Percentiles rank a stretch among this genome's conserved stretches.
Conservation (phyloP, 2,329 filamentous ascomycete species). For the Aspergillaceae sp. region DNA sequence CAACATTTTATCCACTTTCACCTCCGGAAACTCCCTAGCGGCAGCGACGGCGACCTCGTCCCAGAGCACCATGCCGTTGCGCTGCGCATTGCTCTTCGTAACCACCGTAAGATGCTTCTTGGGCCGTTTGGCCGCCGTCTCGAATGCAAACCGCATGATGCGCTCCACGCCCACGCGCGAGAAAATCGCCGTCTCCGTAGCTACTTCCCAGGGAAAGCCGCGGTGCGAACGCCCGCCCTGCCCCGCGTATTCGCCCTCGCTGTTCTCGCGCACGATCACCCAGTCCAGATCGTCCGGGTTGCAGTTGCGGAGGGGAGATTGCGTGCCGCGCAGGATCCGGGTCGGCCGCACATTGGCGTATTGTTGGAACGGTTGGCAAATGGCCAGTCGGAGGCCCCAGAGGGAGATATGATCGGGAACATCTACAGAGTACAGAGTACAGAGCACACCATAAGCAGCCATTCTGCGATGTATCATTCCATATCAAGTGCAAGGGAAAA, state of each 20-base stretch:
- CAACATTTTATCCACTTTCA: constrained; percentile 56
- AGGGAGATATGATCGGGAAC: constrained; percentile 55
- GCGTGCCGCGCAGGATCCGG: constrained; percentile 44
- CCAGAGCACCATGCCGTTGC: constrained; percentile 62
- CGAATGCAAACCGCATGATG: constrained; percentile 56
- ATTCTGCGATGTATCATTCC: no score
- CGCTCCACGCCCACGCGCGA: constrained; percentile 52
- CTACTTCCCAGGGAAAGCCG: constrained; percentile 51
- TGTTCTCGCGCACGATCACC: constrained; percentile 60
- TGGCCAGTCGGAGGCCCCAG: constrained; percentile 48
- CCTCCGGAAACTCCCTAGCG: constrained; percentile 51
- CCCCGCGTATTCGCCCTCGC: constrained; percentile 58
- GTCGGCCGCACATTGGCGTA: constrained; percentile 51
- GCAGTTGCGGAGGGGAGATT: constrained; percentile 48
- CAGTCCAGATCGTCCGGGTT: constrained; percentile 54
- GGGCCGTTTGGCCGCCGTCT: constrained; percentile 49
- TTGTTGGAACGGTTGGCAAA: constrained; percentile 48
- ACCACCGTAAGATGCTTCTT: constrained; percentile 54
- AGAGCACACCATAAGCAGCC: neutral
- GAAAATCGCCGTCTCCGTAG: constrained; percentile 57
- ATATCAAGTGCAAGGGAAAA: neutral
- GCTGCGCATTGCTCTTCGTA: constrained; percentile 58
- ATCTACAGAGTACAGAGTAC: constrained; percentile 29
- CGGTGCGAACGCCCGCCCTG: constrained; percentile 55
- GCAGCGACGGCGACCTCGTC: constrained; percentile 53